Evolutionary conservation across 1,139 yeast species (phyloP), one percentile per base, ranked within the genome.

Genomic region (Candida albicans): DNA sequence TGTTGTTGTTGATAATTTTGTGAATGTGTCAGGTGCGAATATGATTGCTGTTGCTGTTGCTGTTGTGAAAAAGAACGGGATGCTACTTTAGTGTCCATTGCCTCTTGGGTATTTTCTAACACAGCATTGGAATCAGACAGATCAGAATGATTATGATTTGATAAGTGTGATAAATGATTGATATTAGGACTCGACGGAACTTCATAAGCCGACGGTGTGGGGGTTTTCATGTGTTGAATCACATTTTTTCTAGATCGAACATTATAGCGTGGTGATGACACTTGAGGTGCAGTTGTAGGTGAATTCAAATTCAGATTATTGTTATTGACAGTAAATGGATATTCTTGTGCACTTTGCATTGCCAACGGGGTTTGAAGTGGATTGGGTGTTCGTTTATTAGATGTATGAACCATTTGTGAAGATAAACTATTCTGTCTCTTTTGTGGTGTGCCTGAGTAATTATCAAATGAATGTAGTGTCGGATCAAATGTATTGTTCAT

Each of bases 191-290:
- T 66, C 15, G 69, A 63, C 2, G 78, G 78, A 10, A 72, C 65
- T 30, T 72, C 77, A 53, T 68, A 71, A 11, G 70, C 56, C 12
- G 75, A 65, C 13, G 75, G 75, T 0, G 77, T 68, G 2, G 77
- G 76, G 10, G 77, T 72, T 43, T 68, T 68, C 46, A 53, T 57
- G 24, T 45, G 49, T 13, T 47, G 51, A 25, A 40, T 18, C 6
- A 39, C 39, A 40, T 40, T 44, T 36, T 49, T 47, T 27, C 50
- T 38, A 12, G 45, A 31, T 30, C 42, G 45, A 33, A 22, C 25
- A 13, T 42, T 33, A 15, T 33, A 29, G 15, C 40, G 37, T 29
- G 46, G 46, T n/a, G 46, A 43, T 6, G 43, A 22, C 7, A 40
- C 45, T 24, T 42, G 50, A 22, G 47, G 50, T 4, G 5, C 22